Conservation (phyloP, 2,329 filamentous ascomycete species). For the Cladosporium cucumerinum region DNA sequence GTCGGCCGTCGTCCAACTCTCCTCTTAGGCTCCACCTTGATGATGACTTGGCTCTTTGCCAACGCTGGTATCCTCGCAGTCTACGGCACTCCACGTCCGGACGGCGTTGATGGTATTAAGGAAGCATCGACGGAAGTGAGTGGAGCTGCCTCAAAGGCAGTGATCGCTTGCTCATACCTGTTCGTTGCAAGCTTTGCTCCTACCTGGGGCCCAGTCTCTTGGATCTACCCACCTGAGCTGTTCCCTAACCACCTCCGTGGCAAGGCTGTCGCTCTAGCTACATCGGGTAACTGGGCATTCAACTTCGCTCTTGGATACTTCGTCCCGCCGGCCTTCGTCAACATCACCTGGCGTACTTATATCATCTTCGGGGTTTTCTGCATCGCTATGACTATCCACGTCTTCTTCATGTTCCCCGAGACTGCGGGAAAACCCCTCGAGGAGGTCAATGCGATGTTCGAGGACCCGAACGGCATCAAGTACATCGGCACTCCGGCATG, state of each 20-base stretch:
- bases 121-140: conserved; percentile 42
- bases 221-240: conserved; percentile 53
- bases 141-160: conserved; percentile 42
- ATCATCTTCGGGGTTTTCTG: conserved; percentile 75
- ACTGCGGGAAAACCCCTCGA: conserved; percentile 72
- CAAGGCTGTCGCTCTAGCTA: conserved; percentile 61
- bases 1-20: conserved; percentile 71
- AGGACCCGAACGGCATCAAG: conserved; percentile 33
- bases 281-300: conserved; percentile 60
- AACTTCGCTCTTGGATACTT: conserved; percentile 59
- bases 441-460: conserved; percentile 72
- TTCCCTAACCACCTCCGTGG: conserved; percentile 61
- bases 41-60: conserved; percentile 61
- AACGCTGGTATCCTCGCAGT: conserved; percentile 60
- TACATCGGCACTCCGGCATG: conserved; percentile 57
- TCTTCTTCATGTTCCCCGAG: conserved; percentile 64
- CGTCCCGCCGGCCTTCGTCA: conserved; percentile 57
- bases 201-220: conserved; percentile 59
- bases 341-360: conserved; percentile 59
- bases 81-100: conserved; percentile 48
- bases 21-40: conserved; percentile 62
- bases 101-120: conserved; percentile 38
- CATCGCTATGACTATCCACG: conserved; percentile 63
- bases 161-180: conserved; percentile 69
- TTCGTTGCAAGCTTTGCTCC: conserved; percentile 68